phyloP scores from a whole-genome alignment of 108 stramenopile genomes.

The Asterionellopsis glacialis region DNA sequence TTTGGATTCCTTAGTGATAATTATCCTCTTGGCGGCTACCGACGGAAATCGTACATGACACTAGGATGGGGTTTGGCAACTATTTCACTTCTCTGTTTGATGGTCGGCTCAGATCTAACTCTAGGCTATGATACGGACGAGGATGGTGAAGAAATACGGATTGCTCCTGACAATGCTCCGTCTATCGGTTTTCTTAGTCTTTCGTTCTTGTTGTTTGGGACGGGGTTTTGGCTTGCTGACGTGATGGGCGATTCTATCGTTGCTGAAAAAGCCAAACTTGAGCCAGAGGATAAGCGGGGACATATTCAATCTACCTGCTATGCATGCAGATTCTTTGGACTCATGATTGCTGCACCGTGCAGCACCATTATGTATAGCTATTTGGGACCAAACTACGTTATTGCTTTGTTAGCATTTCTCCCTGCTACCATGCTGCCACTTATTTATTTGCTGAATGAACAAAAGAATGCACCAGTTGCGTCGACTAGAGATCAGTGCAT shows the following conservation, averaged over 20 bases:
- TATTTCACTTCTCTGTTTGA: constrained; percentile 39
- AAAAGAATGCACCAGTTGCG: constrained; percentile 23
- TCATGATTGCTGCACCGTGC: constrained; percentile 71
- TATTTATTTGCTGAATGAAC: constrained; percentile 37
- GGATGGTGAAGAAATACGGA: background rate
- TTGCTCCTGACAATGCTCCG: constrained; percentile 25
- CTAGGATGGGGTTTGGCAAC: constrained; percentile 67
- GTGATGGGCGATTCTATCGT: constrained; percentile 76
- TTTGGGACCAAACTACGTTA: constrained; percentile 45
- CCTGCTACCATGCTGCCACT: constrained; percentile 26
- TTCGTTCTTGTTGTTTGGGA: constrained; percentile 40
- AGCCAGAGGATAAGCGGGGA: constrained; percentile 49
- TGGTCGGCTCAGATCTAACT: constrained; percentile 30
- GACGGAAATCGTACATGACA: constrained; percentile 73
- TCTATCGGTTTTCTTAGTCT: constrained; percentile 33
- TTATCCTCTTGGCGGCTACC: constrained; percentile 48
- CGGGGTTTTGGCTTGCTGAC: constrained; percentile 75
- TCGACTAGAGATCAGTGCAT: constrained; percentile 48
- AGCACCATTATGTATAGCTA: constrained; percentile 51
- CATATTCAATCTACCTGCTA: constrained; percentile 74
- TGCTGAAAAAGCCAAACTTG: constrained; percentile 72
- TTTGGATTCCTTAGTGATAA: constrained; percentile 70
- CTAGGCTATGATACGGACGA: constrained; percentile 5
- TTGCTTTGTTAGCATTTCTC: constrained; percentile 41
- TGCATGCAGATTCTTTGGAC: constrained; percentile 69